Base-by-base conservation (phyloP, 306 rosid genomes). In the Lathyrus oleraceus region DNA sequence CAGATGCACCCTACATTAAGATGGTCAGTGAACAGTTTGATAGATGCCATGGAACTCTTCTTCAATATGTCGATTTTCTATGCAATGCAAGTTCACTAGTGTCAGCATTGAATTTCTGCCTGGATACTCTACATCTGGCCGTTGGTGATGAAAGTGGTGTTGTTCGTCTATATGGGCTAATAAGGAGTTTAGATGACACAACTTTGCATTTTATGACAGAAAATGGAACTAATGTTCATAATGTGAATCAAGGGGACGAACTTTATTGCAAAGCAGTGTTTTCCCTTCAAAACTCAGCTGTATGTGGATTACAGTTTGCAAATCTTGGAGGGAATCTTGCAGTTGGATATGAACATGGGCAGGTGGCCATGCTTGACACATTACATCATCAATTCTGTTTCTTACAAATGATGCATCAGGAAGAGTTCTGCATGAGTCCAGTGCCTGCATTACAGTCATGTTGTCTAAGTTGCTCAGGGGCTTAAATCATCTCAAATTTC, bases 1-100 rank as follows among this genome's bases (percentile, higher is more conserved):
- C 99, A 42, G 87, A 84, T 82, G 99, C 97, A 8, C 97, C 97
- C 28, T 94, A 94, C 70, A 94, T 94, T 71, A 94, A 91, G 88
- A 91, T 94, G 99, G 88, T 94, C 52, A 68, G 99, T 0, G 99
- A 94, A 80, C 99, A 94, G 76, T 94, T 94, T 70, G 99, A 94
- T 84, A 86, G 99, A 81, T 83, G 92, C 74, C 99, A 94, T 56
- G 99, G 99, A 75, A 91, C 95, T 28, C 91, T 94, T 61, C 97
- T 94, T 73, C 99, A 94, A 53, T 94, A 87, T 69, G 96, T 91
- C 60, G 99, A 94, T 53, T 94, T 94, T 78, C 97, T 94, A 65
- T 76, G 75, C 15, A 60, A 63, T 58, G 76, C 81, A 80, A 83
- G 73, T 69, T 78, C 81, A 36, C 64, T 86, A 28, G 86, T 89